Evolutionary conservation across 139 green algal genomes (phyloP).

Genomic region (Desmodesmus armatus): DNA sequence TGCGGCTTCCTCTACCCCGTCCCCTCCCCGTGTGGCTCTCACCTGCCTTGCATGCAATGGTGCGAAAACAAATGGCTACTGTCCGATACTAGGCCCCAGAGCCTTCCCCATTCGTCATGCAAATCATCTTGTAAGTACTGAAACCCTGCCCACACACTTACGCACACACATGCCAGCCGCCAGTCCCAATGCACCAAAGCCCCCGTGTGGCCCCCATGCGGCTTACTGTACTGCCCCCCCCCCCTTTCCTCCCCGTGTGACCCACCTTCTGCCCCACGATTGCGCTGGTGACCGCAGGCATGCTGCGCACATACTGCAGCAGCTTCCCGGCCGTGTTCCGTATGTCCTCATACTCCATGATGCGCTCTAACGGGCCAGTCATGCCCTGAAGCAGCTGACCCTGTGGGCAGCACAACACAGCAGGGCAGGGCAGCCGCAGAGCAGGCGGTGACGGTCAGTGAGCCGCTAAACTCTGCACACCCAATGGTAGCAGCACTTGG

Average conservation of each 20-base stretch:
- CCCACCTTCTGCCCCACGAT: slow-evolving; percentile 66
- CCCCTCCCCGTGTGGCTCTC: too few species aligned
- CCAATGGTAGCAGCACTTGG: too few species aligned
- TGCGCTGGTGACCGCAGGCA: slow-evolving; percentile 39
- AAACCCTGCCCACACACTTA: not conserved
- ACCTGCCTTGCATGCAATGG: not conserved
- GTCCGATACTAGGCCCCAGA: not conserved
- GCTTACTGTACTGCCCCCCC: not conserved
- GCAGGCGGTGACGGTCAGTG: not conserved
- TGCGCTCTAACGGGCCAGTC: slow-evolving; percentile 19
- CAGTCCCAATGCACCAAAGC: not conserved
- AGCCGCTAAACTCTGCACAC: too few species aligned
- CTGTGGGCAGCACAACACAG: slow-evolving; percentile 27
- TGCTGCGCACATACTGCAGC: slow-evolving; percentile 72
- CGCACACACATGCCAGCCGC: not conserved
- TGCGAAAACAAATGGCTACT: not conserved
- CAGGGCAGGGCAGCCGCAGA: not conserved
- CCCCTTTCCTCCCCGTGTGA: not conserved
- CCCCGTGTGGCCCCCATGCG: not conserved
- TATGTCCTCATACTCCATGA: slow-evolving; percentile 41
- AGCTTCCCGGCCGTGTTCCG: slow-evolving; percentile 53
- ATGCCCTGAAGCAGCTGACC: slow-evolving; percentile 45
- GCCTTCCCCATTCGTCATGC: not conserved
- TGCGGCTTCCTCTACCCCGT: too few species aligned
- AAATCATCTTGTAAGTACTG: not conserved